Conservation (phyloP, 306 rosid genomes). For the Quercus robur region DNA sequence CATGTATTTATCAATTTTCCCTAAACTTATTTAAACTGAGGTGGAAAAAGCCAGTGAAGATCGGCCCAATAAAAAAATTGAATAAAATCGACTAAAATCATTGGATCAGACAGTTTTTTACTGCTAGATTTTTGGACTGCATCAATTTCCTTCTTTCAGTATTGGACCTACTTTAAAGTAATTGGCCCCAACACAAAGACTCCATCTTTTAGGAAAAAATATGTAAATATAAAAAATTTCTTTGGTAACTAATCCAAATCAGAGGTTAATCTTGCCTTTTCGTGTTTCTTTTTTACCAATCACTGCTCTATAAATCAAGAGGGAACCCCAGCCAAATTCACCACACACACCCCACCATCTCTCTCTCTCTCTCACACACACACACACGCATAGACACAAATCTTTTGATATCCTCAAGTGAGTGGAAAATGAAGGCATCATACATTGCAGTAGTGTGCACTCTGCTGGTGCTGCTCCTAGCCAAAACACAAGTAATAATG, state of each 20-base stretch:
- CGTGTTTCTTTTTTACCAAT: neutral
- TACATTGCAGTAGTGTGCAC: constrained; percentile 48
- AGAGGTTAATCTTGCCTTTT: neutral
- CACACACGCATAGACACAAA: constrained; percentile 8
- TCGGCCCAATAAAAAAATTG: neutral
- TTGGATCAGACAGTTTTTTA: constrained; percentile 11
- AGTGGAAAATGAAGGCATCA: constrained; percentile 68
- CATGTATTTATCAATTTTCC: too few species aligned
- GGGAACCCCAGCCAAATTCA: constrained; percentile 37
- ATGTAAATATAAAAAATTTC: neutral
- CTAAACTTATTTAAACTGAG: neutral
- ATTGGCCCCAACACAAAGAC: neutral
- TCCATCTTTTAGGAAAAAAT: too few species aligned
- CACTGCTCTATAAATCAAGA: constrained; percentile 54
- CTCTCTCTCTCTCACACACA: neutral
- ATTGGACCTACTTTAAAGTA: constrained; percentile 16
- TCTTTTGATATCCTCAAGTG: constrained; percentile 4
- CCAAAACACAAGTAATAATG: constrained; percentile 42
- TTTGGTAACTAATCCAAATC: neutral
- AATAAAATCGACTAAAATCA: constrained; percentile 10
- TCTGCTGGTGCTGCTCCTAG: constrained; percentile 46
- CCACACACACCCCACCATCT: constrained; percentile 23
- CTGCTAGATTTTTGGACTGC: constrained; percentile 12
- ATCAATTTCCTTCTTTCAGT: constrained; percentile 6
- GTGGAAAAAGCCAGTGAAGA: neutral